Percentiles rank a stretch among this genome's conserved stretches.
Evolutionary conservation across 108 stramenopile genomes (phyloP).

Genomic region (Skeletonema potamos): DNA sequence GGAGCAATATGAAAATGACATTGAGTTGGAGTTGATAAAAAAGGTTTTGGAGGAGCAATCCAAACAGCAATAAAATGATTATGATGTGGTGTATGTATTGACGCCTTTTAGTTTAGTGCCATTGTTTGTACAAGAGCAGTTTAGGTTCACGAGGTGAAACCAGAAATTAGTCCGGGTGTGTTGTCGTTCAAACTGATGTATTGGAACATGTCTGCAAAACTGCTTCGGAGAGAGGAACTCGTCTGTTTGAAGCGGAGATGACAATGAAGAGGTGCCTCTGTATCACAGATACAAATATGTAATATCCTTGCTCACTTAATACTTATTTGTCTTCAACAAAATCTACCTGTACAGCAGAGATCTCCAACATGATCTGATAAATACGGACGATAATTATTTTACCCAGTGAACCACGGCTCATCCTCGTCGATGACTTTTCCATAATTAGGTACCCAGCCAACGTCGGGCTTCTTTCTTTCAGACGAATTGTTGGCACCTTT

Average conservation of each 20-base stretch:
- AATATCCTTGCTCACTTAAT: too few species aligned
- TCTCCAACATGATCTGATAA: neutral
- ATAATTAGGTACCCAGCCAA: slow-evolving; percentile 7
- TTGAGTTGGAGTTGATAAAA: neutral
- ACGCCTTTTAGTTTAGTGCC: neutral
- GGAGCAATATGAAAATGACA: neutral
- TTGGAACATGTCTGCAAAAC: neutral
- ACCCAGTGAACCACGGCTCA: slow-evolving; percentile 22
- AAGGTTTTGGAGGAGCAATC: neutral
- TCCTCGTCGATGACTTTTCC: slow-evolving; percentile 3
- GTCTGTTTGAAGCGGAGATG: neutral
- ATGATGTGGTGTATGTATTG: neutral
- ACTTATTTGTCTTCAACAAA: neutral
- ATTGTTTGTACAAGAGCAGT: neutral
- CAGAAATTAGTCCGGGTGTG: neutral
- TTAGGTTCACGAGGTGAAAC: neutral
- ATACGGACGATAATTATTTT: neutral
- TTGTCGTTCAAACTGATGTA: neutral
- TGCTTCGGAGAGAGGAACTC: neutral
- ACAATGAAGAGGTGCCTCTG: neutral
- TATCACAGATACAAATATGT: too few species aligned
- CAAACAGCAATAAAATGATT: neutral
- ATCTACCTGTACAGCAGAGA: too few species aligned
- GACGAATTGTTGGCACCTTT: neutral
- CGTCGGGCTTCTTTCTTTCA: slow-evolving; percentile 1